phyloP scores from a whole-genome alignment of 805 yeast genomes.

The Barnettozyma salicaria region DNA sequence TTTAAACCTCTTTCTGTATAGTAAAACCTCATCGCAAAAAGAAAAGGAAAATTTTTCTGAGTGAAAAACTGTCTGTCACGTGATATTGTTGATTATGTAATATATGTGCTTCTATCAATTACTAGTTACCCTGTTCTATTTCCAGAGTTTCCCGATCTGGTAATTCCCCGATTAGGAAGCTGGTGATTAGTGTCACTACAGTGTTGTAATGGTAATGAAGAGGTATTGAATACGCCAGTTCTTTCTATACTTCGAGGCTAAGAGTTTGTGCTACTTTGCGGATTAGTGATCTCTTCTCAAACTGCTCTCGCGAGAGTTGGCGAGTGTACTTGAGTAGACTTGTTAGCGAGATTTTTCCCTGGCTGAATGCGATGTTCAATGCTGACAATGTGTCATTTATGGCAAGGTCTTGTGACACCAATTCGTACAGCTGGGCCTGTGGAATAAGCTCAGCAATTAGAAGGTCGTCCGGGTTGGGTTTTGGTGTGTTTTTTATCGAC shows the following conservation, averaged over 20 bases:
- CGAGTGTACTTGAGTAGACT: constrained; percentile 38
- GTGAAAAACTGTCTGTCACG: too few relatives aligned
- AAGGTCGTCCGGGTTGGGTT: constrained; percentile 36
- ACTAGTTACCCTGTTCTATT: neutral
- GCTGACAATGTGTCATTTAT: constrained; percentile 61
- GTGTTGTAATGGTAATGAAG: too few relatives aligned
- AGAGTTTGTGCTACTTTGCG: constrained; percentile 31
- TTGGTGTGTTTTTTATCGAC: constrained; percentile 28
- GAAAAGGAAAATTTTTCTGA: constrained; percentile 9
- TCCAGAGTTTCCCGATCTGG: neutral
- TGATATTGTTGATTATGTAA: too few relatives aligned
- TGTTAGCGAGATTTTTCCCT: constrained; percentile 39
- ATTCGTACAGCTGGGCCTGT: constrained; percentile 55
- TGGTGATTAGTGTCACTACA: too few relatives aligned
- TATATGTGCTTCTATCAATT: neutral
- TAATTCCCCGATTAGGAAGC: neutral
- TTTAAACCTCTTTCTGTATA: neutral
- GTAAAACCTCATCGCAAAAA: constrained; percentile 10
- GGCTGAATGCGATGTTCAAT: constrained; percentile 49
- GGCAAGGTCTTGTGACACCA: constrained; percentile 62
- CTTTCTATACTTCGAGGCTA: constrained; percentile 7
- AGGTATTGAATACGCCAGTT: too few relatives aligned
- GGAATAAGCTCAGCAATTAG: constrained; percentile 48
- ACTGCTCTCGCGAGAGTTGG: constrained; percentile 58
- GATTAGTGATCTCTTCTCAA: constrained; percentile 43